Percentiles rank a stretch among this genome's conserved stretches.
Conservation (phyloP, 225 moss, liverwort and hornwort genomes). For the Straminergon stramineum region DNA sequence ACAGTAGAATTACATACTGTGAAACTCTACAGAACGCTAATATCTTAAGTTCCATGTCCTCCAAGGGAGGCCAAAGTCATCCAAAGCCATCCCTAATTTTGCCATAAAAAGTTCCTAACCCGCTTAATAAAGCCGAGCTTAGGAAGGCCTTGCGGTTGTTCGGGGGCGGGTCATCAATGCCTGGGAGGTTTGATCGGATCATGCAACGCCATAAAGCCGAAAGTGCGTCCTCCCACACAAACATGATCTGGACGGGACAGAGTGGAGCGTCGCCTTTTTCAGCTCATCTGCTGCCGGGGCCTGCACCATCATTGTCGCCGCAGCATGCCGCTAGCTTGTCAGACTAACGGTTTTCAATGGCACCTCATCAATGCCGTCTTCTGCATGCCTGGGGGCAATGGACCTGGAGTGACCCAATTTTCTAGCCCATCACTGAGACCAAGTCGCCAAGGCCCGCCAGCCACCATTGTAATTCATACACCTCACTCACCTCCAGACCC, state of each 20-base stretch:
- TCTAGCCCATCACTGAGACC: not conserved
- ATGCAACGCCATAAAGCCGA: slow-evolving; percentile 5
- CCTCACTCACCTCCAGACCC: not conserved
- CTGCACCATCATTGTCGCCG: slow-evolving; percentile 1
- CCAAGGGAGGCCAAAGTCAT: not conserved
- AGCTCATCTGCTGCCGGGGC: not conserved
- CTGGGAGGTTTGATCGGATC: slow-evolving; percentile 6
- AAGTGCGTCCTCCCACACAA: slow-evolving; percentile 6
- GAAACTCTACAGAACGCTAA: not conserved
- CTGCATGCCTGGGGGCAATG: not conserved
- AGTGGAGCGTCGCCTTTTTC: slow-evolving; percentile 8
- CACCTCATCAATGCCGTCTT: not conserved
- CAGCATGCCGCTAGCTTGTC: not conserved
- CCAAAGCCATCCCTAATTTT: not conserved
- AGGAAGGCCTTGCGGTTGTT: not conserved
- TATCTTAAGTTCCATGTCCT: not conserved
- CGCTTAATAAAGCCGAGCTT: not conserved
- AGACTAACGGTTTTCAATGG: slow-evolving; percentile 28
- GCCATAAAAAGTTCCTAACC: not conserved
- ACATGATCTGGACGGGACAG: not conserved
- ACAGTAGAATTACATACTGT: too few species aligned
- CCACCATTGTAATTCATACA: not conserved
- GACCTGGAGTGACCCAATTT: not conserved
- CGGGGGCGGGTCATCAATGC: not conserved
- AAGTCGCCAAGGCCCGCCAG: not conserved